A percentile compares a stretch with the other conserved stretches of the same genome.
These are phyloP conservation scores for Euphorbia schlechtendalii DNA, from an alignment of 441 rosid genomes.

Conservation along the genomic window DNA sequence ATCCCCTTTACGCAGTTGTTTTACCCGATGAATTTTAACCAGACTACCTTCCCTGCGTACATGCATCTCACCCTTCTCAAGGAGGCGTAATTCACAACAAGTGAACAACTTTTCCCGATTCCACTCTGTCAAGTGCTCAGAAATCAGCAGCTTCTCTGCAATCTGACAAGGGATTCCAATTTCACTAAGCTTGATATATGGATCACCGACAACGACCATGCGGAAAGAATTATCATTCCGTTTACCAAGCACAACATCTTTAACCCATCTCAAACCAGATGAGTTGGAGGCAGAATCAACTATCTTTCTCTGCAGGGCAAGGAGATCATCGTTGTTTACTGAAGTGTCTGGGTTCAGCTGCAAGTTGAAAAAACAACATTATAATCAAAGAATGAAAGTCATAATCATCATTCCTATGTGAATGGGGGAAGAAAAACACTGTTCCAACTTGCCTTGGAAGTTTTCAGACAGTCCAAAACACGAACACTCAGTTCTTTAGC, in stretches of 20 bases:
- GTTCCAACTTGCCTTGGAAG: slow-evolving; percentile 64
- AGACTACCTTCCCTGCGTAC: slow-evolving; percentile 58
- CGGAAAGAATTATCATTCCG: slow-evolving; percentile 80
- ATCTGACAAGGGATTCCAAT: slow-evolving; percentile 77
- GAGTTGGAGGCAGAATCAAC: slow-evolving; percentile 41
- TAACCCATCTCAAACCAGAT: slow-evolving; percentile 84
- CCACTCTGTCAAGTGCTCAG: slow-evolving; percentile 69
- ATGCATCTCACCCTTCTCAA: slow-evolving; percentile 57
- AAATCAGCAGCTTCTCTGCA: slow-evolving; percentile 70
- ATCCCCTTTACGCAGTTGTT: slow-evolving; percentile 60
- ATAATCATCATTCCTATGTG: slow-evolving; percentile 1
- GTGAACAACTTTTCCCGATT: slow-evolving; percentile 55
- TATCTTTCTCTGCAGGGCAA: slow-evolving; percentile 33
- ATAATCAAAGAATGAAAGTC: slow-evolving; percentile 17
- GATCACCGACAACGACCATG: slow-evolving; percentile 90
- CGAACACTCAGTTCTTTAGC: slow-evolving; percentile 66
- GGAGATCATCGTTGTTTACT: slow-evolving; percentile 35
- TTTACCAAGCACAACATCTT: slow-evolving; percentile 88
- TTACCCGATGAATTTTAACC: slow-evolving; percentile 34
- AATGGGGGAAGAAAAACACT: slow-evolving; percentile 9
- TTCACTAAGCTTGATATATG: slow-evolving; percentile 66
- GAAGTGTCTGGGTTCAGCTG: slow-evolving; percentile 70
- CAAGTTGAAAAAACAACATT: slow-evolving; percentile 18
- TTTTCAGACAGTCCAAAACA: slow-evolving; percentile 68
- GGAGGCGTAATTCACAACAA: slow-evolving; percentile 40